Evolutionary conservation across 306 rosid species (phyloP).

Genomic region (Fragaria vesca): DNA sequence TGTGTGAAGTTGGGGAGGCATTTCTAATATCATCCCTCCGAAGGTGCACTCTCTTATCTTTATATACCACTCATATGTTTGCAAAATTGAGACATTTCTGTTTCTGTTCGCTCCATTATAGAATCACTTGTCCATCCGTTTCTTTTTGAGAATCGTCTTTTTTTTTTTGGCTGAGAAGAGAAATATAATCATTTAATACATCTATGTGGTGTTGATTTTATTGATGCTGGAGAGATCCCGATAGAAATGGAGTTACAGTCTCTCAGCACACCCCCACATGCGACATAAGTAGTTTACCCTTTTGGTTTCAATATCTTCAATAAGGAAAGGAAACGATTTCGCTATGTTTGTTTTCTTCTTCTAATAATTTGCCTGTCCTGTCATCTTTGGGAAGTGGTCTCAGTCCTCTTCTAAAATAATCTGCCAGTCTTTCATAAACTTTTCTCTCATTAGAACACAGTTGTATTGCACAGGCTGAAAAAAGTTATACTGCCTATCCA

Average conservation of each 20-base stretch:
- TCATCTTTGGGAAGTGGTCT: not conserved
- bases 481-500: not conserved
- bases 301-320: not conserved
- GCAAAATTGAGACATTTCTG: not conserved
- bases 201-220: not conserved
- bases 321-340: not conserved
- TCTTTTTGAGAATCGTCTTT: too few species aligned
- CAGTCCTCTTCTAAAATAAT: not conserved
- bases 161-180: not conserved
- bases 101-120: not conserved
- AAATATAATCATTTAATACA: not conserved
- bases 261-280: not conserved
- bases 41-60: conserved; percentile 51
- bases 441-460: not conserved
- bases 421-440: not conserved
- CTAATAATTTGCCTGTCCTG: not conserved
- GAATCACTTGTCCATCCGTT: not conserved
- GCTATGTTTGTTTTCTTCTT: not conserved
- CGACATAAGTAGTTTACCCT: not conserved
- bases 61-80: not conserved
- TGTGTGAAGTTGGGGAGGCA: conserved; percentile 86
- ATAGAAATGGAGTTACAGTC: not conserved
- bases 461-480: not conserved
- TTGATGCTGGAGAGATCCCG: not conserved
- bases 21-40: conserved; percentile 78